A percentile compares a stretch with the other conserved stretches of the same genome.
These are phyloP conservation scores for Penicillium expansum DNA, from an alignment of 2,329 filamentous ascomycete genomes.

Conservation along the genomic window DNA sequence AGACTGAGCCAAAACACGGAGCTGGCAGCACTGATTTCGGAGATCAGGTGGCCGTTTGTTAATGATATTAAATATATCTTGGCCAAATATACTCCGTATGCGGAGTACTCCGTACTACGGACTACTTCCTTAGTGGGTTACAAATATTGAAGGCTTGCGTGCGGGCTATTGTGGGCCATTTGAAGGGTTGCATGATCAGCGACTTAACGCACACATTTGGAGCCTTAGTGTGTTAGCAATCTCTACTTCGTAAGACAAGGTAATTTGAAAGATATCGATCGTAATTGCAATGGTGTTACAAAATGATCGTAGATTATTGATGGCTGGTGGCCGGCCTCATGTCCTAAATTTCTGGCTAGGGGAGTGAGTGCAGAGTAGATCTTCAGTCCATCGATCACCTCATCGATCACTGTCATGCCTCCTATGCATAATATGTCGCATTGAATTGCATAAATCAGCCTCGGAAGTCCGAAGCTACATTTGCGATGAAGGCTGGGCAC, in stretches of 20 bases:
- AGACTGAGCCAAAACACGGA: neutral
- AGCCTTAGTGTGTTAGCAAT: neutral
- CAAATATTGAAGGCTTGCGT: neutral
- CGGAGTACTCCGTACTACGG: too few species aligned
- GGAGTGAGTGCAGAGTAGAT: neutral
- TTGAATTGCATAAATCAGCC: neutral
- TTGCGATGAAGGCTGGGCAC: neutral
- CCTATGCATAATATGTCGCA: neutral
- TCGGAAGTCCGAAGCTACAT: constrained; percentile 6
- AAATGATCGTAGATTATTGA: neutral
- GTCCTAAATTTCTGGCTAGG: neutral
- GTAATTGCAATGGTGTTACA: neutral
- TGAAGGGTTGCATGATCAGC: neutral
- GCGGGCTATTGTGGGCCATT: neutral
- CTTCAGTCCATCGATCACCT: neutral
- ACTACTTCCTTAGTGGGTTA: neutral
- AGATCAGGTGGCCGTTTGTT: neutral
- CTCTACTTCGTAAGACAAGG: neutral
- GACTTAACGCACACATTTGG: neutral
- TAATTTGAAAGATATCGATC: neutral
- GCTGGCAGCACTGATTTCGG: neutral
- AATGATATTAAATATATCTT: neutral
- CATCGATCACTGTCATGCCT: neutral
- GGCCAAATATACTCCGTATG: too few species aligned
- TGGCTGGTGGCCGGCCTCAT: neutral